Evolutionary conservation across 2,329 filamentous ascomycete genomes (phyloP), one percentile per base, ranked within the genome.

Genomic region (Xylaria digitata): DNA sequence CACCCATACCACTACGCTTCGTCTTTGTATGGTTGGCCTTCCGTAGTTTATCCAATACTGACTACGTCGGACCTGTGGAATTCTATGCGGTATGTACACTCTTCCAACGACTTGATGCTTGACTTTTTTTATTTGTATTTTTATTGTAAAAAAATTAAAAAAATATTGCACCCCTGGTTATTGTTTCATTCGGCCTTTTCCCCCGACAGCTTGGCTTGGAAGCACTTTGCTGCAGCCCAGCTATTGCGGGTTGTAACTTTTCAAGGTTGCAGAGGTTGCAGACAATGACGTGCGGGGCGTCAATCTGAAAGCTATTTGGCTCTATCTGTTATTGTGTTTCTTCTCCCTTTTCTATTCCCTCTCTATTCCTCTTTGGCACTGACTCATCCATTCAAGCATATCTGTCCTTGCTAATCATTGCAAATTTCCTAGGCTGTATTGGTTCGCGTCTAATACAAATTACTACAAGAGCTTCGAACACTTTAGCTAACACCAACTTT

Each of bases 401-500:
- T 48, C 34, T 21, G 48, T 58, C 34, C 30, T 60, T 63, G 50
- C 66, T 70, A 54, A 70, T 50, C 23, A 15, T 61, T 63, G 21
- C n/a, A 17, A 11, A 45, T 43, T 15, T 43, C 23, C 32, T 52
- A 76, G 74, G 72, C 67, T 68, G 46, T 66, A 63, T 62, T 68
- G 53, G 68, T 45, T 60, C 15, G 68, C 56, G 67, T 57, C 66
- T 58, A 61, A 71, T 69, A 69, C 62, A 45, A 65, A 70, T 67
- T 54, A 48, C 50, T 52, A 59, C 63, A 65, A 66, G 45, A 69
- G 61, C 62, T 71, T 72, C 48, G 65, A 64, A 53, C 67, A 67
- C 49, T 53, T 70, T 40, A 75, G 67, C 70, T 75, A 72, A 68
- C 69, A 70, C 65, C 53, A 23, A 66, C 63, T 50, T 53, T 21